Conservation (phyloP, 1,284 basidiomycete genomes). For the Cutaneotrichosporon cutaneum region DNA sequence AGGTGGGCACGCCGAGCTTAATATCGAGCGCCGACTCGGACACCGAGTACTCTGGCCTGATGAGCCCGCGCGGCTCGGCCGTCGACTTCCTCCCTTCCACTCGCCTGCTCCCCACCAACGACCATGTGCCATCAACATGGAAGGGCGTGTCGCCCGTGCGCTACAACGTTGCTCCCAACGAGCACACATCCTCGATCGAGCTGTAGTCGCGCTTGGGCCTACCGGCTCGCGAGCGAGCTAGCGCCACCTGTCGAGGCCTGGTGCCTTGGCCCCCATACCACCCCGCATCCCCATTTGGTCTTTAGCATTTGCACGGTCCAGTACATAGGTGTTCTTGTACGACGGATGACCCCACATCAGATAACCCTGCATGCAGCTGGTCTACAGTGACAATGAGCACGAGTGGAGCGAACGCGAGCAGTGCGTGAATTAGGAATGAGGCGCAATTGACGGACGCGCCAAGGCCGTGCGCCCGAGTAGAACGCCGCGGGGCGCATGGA, state of each 20-base stretch:
- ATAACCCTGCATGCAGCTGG: conserved; percentile 11
- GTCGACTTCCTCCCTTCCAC: conserved; percentile 17
- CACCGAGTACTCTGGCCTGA: conserved; percentile 22
- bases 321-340: background rate
- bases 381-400: background rate
- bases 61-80: conserved; percentile 22
- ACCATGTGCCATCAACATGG: conserved; percentile 3
- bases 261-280: background rate
- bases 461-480: too few species aligned
- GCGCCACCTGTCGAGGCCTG: conserved; percentile 1
- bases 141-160: conserved; percentile 5
- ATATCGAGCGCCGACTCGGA: conserved; percentile 28
- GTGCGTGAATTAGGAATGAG: background rate
- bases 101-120: conserved; percentile 1
- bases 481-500: too few species aligned
- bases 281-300: background rate
- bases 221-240: background rate
- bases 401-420: too few species aligned
- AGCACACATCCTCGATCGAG: conserved; percentile 4
- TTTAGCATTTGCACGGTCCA: conserved; percentile 12
- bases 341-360: conserved; percentile 11
- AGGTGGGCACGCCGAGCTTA: conserved; percentile 29
- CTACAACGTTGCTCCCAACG: background rate
- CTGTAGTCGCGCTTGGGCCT: conserved; percentile 1
- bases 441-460: too few species aligned